A percentile compares a stretch with the other conserved stretches of the same genome.
Evolutionary conservation across 2,329 filamentous ascomycete genomes (phyloP).

Genomic region (Diplodia scrobiculata): DNA sequence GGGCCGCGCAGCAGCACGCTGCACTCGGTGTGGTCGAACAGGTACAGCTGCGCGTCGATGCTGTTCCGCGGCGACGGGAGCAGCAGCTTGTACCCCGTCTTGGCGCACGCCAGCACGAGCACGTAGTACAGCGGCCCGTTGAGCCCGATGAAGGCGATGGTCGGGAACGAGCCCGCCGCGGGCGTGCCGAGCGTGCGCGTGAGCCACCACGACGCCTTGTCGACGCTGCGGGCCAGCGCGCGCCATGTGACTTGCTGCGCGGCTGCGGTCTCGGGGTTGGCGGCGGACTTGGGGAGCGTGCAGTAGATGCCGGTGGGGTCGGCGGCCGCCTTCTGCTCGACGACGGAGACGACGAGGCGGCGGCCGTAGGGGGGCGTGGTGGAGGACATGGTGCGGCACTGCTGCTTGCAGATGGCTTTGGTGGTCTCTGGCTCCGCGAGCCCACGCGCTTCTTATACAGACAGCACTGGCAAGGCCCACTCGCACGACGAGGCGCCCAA

Average conservation of each 20-base stretch:
- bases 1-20: neutral
- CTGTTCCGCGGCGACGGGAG: slow-evolving; percentile 33
- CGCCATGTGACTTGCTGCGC: neutral
- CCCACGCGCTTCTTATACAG: too few species aligned
- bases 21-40: slow-evolving; percentile 31
- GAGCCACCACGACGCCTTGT: slow-evolving; percentile 7
- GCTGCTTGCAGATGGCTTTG: too few species aligned
- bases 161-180: neutral
- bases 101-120: slow-evolving; percentile 33
- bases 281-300: neutral
- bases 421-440: too few species aligned
- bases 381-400: neutral
- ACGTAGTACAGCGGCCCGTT: slow-evolving; percentile 1
- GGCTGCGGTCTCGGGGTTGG: neutral
- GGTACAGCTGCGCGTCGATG: slow-evolving; percentile 27
- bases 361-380: neutral
- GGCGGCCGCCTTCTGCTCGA: neutral
- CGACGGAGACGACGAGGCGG: neutral
- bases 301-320: neutral
- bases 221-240: neutral
- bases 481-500: too few species aligned
- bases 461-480: too few species aligned
- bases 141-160: slow-evolving; percentile 7
- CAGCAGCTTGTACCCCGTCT: slow-evolving; percentile 36
- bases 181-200: neutral